A percentile compares a stretch with the other conserved stretches of the same genome.
Conservation (phyloP, 208 protist species). For the Eutreptiella sp. region DNA sequence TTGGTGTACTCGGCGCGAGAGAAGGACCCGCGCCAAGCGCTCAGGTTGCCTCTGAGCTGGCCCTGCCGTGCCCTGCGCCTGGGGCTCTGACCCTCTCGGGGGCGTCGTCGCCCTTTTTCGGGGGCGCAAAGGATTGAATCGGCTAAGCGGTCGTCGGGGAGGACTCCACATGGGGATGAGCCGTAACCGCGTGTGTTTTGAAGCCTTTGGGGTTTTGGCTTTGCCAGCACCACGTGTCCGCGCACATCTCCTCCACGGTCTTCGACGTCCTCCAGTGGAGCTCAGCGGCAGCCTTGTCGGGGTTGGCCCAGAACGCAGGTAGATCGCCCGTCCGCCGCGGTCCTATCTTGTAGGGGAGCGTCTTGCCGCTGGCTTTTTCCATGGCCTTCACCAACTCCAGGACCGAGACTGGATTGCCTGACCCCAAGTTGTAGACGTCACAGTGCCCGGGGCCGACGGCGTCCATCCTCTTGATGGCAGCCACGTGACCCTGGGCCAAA, state of each 20-base stretch:
- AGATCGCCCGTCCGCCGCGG: not conserved
- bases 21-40: too few species aligned
- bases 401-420: constrained; percentile 84
- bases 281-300: constrained; percentile 41
- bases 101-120: too few species aligned
- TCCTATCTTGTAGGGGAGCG: constrained; percentile 66
- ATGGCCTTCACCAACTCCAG: constrained; percentile 87
- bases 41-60: too few species aligned
- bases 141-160: too few species aligned
- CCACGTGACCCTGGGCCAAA: not conserved
- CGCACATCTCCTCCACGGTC: constrained; percentile 17
- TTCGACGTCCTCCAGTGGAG: constrained; percentile 13
- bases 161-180: too few species aligned
- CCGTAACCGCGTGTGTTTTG: too few species aligned
- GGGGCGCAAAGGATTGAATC: too few species aligned
- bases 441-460: too few species aligned
- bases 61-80: too few species aligned
- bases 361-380: constrained; percentile 72
- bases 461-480: not conserved
- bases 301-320: constrained; percentile 43
- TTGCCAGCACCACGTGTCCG: constrained; percentile 16
- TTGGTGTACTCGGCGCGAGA: too few species aligned
- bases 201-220: constrained; percentile 20
- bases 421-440: constrained; percentile 91
- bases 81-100: too few species aligned